These are phyloP conservation scores for Earliella scabrosa DNA, from an alignment of 1,284 basidiomycete genomes.

Conservation along the genomic window DNA sequence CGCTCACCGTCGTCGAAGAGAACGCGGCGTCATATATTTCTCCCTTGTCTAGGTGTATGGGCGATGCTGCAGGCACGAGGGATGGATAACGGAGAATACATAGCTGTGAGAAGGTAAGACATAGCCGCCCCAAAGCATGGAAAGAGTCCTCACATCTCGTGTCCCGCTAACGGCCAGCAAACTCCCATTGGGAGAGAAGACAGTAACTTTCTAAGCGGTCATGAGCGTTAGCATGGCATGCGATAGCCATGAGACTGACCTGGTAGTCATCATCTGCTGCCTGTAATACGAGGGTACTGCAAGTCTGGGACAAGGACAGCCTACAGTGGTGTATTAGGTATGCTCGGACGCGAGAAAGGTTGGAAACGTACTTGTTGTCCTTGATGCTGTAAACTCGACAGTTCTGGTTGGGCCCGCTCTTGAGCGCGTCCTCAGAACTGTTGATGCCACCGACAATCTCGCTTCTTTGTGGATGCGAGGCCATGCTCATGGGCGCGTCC, in stretches of 20 bases:
- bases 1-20: conserved; percentile 53
- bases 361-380: conserved; percentile 58
- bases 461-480: conserved; percentile 59
- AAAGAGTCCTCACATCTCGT: conserved; percentile 54
- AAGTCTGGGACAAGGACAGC: conserved; percentile 54
- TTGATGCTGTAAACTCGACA: conserved; percentile 73
- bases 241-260: conserved; percentile 45
- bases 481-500: conserved; percentile 95
- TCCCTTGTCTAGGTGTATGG: conserved; percentile 56
- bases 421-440: conserved; percentile 64
- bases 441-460: conserved; percentile 86
- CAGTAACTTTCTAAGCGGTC: conserved; percentile 71
- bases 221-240: conserved; percentile 13
- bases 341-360: neutral
- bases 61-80: conserved; percentile 50
- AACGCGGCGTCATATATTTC: conserved; percentile 82
- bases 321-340: conserved; percentile 39
- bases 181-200: conserved; percentile 66
- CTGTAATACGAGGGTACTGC: conserved; percentile 62
- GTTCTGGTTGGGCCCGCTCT: conserved; percentile 78
- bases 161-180: conserved; percentile 67
- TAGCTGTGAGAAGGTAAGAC: conserved; percentile 47
- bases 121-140: neutral
- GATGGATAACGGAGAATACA: conserved; percentile 71
- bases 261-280: conserved; percentile 80